Evolutionary conservation across 768 basidiomycete species (phyloP).

Genomic region (Tulasnella sp.): DNA sequence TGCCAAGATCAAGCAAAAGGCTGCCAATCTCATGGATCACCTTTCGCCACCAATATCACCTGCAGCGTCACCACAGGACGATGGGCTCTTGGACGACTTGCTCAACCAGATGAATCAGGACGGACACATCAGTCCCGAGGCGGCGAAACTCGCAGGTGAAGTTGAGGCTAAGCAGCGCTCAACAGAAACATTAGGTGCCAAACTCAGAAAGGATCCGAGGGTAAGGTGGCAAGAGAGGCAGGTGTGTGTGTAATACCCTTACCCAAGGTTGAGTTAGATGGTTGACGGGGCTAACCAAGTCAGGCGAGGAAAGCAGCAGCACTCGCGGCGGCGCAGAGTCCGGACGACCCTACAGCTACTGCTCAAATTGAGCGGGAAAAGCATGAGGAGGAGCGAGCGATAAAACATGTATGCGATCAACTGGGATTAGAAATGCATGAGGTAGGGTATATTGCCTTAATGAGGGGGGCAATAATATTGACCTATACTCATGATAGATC

Average conservation of each 20-base stretch:
- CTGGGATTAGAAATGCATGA: conserved; percentile 56
- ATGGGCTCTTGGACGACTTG: conserved; percentile 62
- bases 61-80: conserved; percentile 33
- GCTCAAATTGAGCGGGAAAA: conserved; percentile 52
- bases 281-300: background rate
- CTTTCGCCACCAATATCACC: conserved; percentile 21
- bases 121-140: conserved; percentile 38
- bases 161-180: conserved; percentile 29
- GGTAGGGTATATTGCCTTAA: conserved; percentile 30
- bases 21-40: background rate
- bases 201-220: conserved; percentile 47
- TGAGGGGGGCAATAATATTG: background rate
- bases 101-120: conserved; percentile 66
- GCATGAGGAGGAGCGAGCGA: conserved; percentile 54
- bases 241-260: conserved; percentile 36
- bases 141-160: conserved; percentile 40
- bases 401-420: conserved; percentile 53
- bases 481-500: conserved; percentile 42
- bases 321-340: conserved; percentile 42
- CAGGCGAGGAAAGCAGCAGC: conserved; percentile 67
- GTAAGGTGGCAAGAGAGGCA: conserved; percentile 59
- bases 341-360: conserved; percentile 48
- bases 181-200: conserved; percentile 26
- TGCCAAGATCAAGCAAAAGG: conserved; percentile 44
- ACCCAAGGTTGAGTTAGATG: background rate